These are phyloP conservation scores for Diversispora epigaea DNA, from an alignment of 192 early-diverging fungal genomes.

Conservation along the genomic window DNA sequence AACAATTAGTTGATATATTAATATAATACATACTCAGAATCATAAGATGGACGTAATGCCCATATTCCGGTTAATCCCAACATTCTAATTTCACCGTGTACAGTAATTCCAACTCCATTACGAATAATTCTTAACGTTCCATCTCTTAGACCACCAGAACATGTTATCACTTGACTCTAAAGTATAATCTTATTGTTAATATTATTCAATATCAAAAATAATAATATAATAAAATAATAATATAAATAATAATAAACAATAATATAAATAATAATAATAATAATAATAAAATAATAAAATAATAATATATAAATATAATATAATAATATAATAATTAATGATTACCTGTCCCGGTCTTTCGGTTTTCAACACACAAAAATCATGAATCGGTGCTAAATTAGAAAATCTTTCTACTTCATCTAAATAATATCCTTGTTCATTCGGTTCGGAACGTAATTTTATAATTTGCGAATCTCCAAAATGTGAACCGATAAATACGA, in stretches of 20 bases:
- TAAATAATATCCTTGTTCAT: constrained; percentile 51
- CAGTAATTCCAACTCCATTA: constrained; percentile 86
- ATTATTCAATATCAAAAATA: too few relatives aligned
- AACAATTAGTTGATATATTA: constrained; percentile 28
- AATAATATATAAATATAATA: not conserved
- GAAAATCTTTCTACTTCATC: constrained; percentile 59
- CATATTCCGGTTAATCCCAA: constrained; percentile 72
- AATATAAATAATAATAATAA: not conserved
- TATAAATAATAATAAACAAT: too few relatives aligned
- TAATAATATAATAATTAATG: not conserved
- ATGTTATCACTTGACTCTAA: constrained; percentile 79
- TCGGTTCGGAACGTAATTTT: constrained; percentile 52
- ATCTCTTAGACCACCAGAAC: constrained; percentile 73
- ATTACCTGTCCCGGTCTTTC: constrained; percentile 61
- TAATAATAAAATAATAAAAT: constrained; percentile 3
- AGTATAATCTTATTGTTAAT: too few relatives aligned
- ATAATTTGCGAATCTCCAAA: constrained; percentile 82
- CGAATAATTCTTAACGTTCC: constrained; percentile 80
- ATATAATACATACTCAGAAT: constrained; percentile 43
- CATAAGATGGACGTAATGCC: constrained; percentile 56
- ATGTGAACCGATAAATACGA: constrained; percentile 82
- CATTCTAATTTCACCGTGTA: constrained; percentile 56
- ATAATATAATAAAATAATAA: too few relatives aligned
- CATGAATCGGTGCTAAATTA: constrained; percentile 82
- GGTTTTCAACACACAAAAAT: constrained; percentile 82